Evolutionary conservation across 2,329 filamentous ascomycete species (phyloP).

Genomic region (Aspergillus udagawae): DNA sequence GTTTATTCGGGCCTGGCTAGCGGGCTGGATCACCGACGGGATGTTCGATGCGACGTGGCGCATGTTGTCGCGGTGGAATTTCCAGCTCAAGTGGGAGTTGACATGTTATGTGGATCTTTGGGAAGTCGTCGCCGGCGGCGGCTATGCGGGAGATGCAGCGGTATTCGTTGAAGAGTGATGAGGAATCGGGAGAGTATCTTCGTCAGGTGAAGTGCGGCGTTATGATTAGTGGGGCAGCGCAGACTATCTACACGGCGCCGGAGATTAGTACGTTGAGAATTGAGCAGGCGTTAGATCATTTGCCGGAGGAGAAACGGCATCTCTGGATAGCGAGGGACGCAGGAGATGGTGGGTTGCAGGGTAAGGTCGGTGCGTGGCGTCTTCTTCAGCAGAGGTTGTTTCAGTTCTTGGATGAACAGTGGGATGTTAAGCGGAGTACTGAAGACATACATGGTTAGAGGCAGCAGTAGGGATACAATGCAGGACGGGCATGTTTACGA

Average conservation of each 20-base stretch:
- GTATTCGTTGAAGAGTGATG: neutral
- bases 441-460: too few relatives aligned
- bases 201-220: conserved; percentile 4
- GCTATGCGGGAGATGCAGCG: conserved; percentile 1
- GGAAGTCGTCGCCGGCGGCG: neutral
- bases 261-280: neutral
- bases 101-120: conserved; percentile 1
- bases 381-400: conserved; percentile 2
- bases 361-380: conserved; percentile 1
- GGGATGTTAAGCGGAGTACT: neutral
- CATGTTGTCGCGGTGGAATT: neutral
- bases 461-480: too few relatives aligned
- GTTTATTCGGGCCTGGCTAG: neutral
- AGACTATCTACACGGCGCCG: neutral
- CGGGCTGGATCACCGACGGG: conserved; percentile 1
- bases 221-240: conserved; percentile 1
- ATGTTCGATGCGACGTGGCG: neutral
- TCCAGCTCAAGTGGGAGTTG: conserved; percentile 3
- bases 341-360: neutral
- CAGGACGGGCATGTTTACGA: too few relatives aligned
- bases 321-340: neutral
- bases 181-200: neutral
- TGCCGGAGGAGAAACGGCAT: neutral
- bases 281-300: neutral
- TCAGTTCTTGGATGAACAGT: conserved; percentile 1